Evolutionary conservation across 1,139 yeast genomes (phyloP).

Genomic region (Zygoascus hellenicus): DNA sequence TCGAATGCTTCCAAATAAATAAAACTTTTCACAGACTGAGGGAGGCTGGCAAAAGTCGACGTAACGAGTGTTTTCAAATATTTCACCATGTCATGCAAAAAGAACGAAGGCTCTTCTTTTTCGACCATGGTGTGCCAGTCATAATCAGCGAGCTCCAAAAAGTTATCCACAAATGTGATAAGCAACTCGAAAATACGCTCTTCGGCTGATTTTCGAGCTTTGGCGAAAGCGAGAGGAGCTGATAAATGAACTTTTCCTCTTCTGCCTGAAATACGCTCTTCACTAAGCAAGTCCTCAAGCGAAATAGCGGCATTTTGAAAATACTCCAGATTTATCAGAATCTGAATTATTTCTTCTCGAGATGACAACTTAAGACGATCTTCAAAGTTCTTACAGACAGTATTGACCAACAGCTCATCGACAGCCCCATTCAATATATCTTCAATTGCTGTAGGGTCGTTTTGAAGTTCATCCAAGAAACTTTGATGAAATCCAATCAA

Average conservation of each 20-base stretch:
- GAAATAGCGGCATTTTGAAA: conserved; percentile 54
- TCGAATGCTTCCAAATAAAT: conserved; percentile 84
- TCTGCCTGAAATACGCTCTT: conserved; percentile 34
- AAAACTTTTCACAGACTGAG: conserved; percentile 68
- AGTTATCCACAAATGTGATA: conserved; percentile 70
- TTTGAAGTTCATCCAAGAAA: conserved; percentile 58
- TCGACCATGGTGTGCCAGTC: conserved; percentile 57
- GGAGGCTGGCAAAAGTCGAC: conserved; percentile 79
- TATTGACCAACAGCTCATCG: conserved; percentile 62
- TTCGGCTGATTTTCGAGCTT: conserved; percentile 71
- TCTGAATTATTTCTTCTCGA: conserved; percentile 88
- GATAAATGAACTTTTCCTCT: conserved; percentile 36
- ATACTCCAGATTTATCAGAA: conserved; percentile 79
- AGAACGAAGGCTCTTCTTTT: conserved; percentile 62
- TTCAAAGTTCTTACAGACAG: conserved; percentile 62
- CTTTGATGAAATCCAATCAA: conserved; percentile 56
- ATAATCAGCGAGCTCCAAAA: conserved; percentile 79
- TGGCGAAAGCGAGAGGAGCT: conserved; percentile 51
- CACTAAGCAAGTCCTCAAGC: conserved; percentile 36
- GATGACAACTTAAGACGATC: conserved; percentile 61
- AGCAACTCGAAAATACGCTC: conserved; percentile 62
- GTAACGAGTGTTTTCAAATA: conserved; percentile 81
- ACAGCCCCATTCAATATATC: conserved; percentile 46
- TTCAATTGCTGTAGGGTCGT: conserved; percentile 45
- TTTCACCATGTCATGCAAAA: conserved; percentile 80